Evolutionary conservation across 768 basidiomycete species (phyloP).

Genomic region (Agaricus blazei): DNA sequence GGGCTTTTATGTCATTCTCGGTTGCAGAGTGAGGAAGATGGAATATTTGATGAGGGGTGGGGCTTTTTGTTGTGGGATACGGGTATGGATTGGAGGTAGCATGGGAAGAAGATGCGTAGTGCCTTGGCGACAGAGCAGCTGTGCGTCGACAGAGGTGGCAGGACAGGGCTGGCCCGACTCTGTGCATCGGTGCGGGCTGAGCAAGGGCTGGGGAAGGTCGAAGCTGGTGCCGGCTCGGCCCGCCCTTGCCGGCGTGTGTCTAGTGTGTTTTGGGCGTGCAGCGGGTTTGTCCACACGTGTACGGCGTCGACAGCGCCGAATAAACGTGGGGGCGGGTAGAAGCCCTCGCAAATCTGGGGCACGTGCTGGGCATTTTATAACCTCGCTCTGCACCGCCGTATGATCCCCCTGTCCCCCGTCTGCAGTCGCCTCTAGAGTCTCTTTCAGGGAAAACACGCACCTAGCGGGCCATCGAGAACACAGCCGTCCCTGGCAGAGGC

Average conservation of each 20-base stretch:
- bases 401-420: background rate
- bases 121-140: no score
- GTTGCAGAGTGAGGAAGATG: slow-evolving; percentile 51
- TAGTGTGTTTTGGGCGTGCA: no score
- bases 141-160: no score
- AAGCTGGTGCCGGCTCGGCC: no score
- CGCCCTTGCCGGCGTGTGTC: no score
- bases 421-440: background rate
- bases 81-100: slow-evolving; percentile 31
- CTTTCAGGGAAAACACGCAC: background rate
- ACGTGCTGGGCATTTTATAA: slow-evolving; percentile 3
- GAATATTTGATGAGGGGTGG: slow-evolving; percentile 60
- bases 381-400: background rate
- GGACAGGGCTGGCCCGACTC: no score
- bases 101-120: background rate
- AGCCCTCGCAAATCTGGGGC: background rate
- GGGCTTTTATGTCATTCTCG: slow-evolving; percentile 48
- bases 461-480: background rate
- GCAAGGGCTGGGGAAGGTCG: no score
- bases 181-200: no score
- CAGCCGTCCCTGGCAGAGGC: background rate
- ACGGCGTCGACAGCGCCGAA: no score
- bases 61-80: slow-evolving; percentile 44
- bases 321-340: no score
- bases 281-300: no score